Evolutionary conservation across 345 rosid genomes (phyloP).

Genomic region (Salix caprea): DNA sequence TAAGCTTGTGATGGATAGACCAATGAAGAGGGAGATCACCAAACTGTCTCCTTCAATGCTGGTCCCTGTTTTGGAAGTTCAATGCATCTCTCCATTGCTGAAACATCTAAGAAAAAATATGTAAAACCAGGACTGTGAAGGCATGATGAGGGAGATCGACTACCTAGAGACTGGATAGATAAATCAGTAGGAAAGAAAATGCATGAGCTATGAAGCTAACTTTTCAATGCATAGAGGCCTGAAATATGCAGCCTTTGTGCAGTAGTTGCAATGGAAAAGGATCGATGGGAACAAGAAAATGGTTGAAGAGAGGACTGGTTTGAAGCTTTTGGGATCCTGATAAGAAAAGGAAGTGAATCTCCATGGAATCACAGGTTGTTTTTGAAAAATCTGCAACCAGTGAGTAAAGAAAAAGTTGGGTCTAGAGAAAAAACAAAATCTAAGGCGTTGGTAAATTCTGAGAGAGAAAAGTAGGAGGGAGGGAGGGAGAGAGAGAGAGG

Average conservation of each 20-base stretch:
- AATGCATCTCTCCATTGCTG: slow-evolving; percentile 6
- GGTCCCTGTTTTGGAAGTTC: slow-evolving; percentile 21
- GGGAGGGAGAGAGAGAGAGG: neutral
- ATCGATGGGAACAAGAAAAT: neutral
- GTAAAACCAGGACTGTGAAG: neutral
- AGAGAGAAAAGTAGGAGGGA: neutral
- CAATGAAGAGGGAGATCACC: slow-evolving; percentile 49
- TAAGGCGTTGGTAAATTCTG: slow-evolving; percentile 4
- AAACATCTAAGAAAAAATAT: slow-evolving; percentile 7
- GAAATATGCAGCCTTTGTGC: slow-evolving; percentile 46
- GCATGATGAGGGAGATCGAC: neutral
- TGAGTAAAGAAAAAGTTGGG: neutral
- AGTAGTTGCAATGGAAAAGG: slow-evolving; percentile 10
- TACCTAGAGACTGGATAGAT: neutral
- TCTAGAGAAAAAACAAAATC: neutral
- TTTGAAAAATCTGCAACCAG: slow-evolving; percentile 42
- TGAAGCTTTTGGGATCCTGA: neutral
- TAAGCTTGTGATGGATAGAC: slow-evolving; percentile 37
- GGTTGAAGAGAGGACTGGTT: neutral
- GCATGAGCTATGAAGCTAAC: slow-evolving; percentile 14
- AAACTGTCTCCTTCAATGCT: slow-evolving; percentile 51
- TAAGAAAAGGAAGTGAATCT: neutral
- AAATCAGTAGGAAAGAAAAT: neutral
- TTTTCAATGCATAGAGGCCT: slow-evolving; percentile 25
- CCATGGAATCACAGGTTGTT: slow-evolving; percentile 29